A percentile compares a stretch with the other conserved stretches of the same genome.
phyloP scores from a whole-genome alignment of 805 yeast species.

The Yarrowia sp. region DNA sequence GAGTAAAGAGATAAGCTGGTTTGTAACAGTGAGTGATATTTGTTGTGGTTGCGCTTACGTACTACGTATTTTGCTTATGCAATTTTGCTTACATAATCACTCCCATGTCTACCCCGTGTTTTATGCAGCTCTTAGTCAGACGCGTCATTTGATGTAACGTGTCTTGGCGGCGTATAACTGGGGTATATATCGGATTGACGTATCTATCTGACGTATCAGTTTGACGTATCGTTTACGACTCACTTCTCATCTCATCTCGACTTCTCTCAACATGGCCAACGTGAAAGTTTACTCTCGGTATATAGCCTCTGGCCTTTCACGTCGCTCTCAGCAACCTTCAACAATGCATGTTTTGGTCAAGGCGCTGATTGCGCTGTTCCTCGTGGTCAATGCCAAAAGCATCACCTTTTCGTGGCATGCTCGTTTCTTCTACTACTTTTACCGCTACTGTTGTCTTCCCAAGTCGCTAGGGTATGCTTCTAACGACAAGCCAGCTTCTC shows the following conservation, averaged over 20 bases:
- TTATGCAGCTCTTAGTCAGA: too few relatives aligned
- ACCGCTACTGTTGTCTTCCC: constrained; percentile 45
- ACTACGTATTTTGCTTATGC: too few relatives aligned
- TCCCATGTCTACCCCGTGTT: too few relatives aligned
- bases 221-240: neutral
- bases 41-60: too few relatives aligned
- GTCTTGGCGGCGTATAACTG: too few relatives aligned
- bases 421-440: constrained; percentile 55
- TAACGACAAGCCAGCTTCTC: constrained; percentile 30
- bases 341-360: constrained; percentile 1
- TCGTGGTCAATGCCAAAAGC: constrained; percentile 55
- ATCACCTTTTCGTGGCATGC: constrained; percentile 65
- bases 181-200: too few relatives aligned
- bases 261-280: neutral
- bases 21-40: too few relatives aligned
- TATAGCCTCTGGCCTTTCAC: neutral
- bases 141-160: too few relatives aligned
- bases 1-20: neutral
- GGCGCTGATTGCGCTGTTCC: constrained; percentile 31
- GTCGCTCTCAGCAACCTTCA: neutral
- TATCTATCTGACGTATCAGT: too few relatives aligned
- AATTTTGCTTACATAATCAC: too few relatives aligned
- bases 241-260: neutral
- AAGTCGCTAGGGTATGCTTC: constrained; percentile 2
- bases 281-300: neutral